Conservation (phyloP, 495 filamentous ascomycete genomes). For the Podospora sp. region DNA sequence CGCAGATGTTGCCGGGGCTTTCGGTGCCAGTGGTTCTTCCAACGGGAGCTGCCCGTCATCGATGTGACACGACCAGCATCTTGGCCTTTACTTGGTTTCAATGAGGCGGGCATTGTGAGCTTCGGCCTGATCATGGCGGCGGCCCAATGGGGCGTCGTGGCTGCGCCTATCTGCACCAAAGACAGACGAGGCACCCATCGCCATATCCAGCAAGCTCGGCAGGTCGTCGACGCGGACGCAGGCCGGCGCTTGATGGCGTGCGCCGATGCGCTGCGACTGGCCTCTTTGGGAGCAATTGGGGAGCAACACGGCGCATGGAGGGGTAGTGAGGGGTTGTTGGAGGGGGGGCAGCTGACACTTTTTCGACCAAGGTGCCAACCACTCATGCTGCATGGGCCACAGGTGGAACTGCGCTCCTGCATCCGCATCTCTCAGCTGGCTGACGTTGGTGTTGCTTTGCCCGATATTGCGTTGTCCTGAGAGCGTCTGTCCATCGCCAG, state of each 20-base stretch:
- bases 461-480: neutral
- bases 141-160: slow-evolving; percentile 4
- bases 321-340: slow-evolving; percentile 32
- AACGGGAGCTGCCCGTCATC: slow-evolving; percentile 9
- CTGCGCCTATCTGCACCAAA: slow-evolving; percentile 1
- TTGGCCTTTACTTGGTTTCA: neutral
- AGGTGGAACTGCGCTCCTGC: slow-evolving; percentile 23
- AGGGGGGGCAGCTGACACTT: slow-evolving; percentile 36
- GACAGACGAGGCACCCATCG: neutral
- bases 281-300: slow-evolving; percentile 28
- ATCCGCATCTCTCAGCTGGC: slow-evolving; percentile 23
- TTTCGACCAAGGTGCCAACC: slow-evolving; percentile 20
- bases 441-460: slow-evolving; percentile 19
- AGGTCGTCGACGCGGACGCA: slow-evolving; percentile 13
- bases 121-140: slow-evolving; percentile 6
- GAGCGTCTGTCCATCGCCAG: neutral
- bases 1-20: neutral
- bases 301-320: slow-evolving; percentile 28
- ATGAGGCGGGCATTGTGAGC: neutral
- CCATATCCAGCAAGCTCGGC: slow-evolving; percentile 3
- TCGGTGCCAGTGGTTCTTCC: slow-evolving; percentile 1
- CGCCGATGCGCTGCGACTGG: slow-evolving; percentile 24
- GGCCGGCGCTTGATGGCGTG: slow-evolving; percentile 12
- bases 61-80: slow-evolving; percentile 7
- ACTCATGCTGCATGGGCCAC: slow-evolving; percentile 23